Evolutionary conservation across 2,329 filamentous ascomycete genomes (phyloP).

Genomic region (Fusarium devonianum): DNA sequence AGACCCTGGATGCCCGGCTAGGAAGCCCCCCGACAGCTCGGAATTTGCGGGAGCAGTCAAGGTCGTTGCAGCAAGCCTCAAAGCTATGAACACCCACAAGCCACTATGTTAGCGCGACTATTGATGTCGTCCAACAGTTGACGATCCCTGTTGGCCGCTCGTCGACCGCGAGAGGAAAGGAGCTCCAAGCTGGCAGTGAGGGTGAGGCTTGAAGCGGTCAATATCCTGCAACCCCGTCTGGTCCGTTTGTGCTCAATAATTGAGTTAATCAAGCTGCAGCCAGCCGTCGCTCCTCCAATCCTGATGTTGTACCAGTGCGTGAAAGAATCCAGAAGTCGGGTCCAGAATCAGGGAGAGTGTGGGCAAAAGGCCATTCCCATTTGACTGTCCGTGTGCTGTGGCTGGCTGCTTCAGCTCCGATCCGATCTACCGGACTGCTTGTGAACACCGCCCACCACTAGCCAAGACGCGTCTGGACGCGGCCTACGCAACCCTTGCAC

Average conservation of each 20-base stretch:
- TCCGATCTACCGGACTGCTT: slow-evolving; percentile 27
- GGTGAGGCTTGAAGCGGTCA: slow-evolving; percentile 22
- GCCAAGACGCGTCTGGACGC: slow-evolving; percentile 3
- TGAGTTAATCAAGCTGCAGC: slow-evolving; percentile 7
- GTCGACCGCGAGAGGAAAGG: slow-evolving; percentile 14
- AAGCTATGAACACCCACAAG: slow-evolving; percentile 38
- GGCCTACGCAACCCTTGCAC: slow-evolving; percentile 15
- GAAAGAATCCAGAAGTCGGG: slow-evolving; percentile 5
- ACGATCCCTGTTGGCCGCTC: slow-evolving; percentile 34
- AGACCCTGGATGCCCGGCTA: slow-evolving; percentile 24
- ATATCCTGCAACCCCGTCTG: slow-evolving; percentile 18
- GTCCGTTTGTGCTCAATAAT: slow-evolving; percentile 2
- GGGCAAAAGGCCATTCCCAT: slow-evolving; percentile 4
- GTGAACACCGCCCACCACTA: slow-evolving; percentile 15
- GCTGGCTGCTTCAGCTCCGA: slow-evolving; percentile 17
- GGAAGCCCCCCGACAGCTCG: slow-evolving; percentile 31
- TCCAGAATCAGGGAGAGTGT: slow-evolving; percentile 8
- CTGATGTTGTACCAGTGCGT: not conserved
- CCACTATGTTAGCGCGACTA: slow-evolving; percentile 36
- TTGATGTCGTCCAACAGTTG: slow-evolving; percentile 15
- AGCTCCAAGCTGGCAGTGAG: slow-evolving; percentile 30
- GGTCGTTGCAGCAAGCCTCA: slow-evolving; percentile 13
- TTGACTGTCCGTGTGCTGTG: slow-evolving; percentile 4
- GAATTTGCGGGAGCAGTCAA: slow-evolving; percentile 31
- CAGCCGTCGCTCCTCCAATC: not conserved